Evolutionary conservation across 2,329 filamentous ascomycete species (phyloP).

Genomic region (Pyricularia grisea): DNA sequence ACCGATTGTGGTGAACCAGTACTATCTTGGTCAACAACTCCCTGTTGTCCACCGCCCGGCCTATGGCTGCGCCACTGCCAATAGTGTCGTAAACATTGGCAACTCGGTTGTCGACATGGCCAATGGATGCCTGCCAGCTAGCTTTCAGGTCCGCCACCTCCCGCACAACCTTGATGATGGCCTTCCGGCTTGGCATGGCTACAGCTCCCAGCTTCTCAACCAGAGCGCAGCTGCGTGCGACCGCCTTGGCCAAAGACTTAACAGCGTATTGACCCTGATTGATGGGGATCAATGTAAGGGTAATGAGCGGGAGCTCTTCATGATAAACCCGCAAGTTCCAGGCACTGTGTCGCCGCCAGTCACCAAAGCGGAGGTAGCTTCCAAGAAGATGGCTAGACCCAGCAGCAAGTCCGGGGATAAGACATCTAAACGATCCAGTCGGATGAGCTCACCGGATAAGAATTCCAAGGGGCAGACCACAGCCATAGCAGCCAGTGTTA

Average conservation of each 20-base stretch:
- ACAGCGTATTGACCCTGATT: constrained; percentile 62
- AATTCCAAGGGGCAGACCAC: constrained; percentile 25
- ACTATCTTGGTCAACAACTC: constrained; percentile 23
- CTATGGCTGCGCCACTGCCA: neutral
- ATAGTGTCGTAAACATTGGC: constrained; percentile 6
- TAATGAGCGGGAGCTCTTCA: constrained; percentile 44
- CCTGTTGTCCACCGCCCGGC: neutral
- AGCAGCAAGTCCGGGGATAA: neutral
- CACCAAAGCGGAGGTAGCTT: neutral
- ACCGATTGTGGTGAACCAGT: constrained; percentile 41
- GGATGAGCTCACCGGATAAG: neutral
- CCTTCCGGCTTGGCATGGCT: constrained; percentile 30
- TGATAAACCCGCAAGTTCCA: constrained; percentile 3
- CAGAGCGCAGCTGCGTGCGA: constrained; percentile 43
- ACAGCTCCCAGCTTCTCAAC: constrained; percentile 32
- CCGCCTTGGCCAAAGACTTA: constrained; percentile 51
- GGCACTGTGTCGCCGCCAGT: neutral
- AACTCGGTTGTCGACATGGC: constrained; percentile 32
- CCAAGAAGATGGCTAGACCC: constrained; percentile 5
- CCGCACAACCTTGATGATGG: constrained; percentile 32
- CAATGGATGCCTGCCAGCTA: constrained; percentile 26
- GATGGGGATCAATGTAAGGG: constrained; percentile 50
- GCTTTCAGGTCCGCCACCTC: constrained; percentile 12
- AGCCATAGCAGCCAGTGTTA: constrained; percentile 22
- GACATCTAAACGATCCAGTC: neutral